Conservation (phyloP, 768 basidiomycete genomes). For the Clitopilus hobsonii region DNA sequence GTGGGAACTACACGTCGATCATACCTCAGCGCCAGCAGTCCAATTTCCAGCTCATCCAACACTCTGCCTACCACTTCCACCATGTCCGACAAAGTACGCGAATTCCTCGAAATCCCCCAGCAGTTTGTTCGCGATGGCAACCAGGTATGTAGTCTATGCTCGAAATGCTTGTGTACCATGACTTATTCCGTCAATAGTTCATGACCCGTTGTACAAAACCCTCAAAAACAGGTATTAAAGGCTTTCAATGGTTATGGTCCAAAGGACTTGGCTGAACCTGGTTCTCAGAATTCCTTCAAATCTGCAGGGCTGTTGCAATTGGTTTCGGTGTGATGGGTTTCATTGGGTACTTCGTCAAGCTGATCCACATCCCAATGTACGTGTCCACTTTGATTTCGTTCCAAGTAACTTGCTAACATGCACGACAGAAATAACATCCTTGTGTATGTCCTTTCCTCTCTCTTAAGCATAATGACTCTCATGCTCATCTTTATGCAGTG, state of each 20-base stretch:
- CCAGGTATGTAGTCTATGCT: conserved; percentile 53
- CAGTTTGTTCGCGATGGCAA: conserved; percentile 91
- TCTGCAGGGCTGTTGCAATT: conserved; percentile 93
- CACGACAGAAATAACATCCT: conserved; percentile 86
- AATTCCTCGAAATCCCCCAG: conserved; percentile 88
- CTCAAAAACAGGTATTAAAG: conserved; percentile 73
- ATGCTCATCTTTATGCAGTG: conserved; percentile 39
- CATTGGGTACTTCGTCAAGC: conserved; percentile 98
- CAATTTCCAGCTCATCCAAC: conserved; percentile 13
- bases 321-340: conserved; percentile 99
- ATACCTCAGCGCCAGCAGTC: conserved; percentile 26
- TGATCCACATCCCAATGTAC: conserved; percentile 97
- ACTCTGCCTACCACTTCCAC: conserved; percentile 18
- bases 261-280: background rate
- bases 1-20: conserved; percentile 24
- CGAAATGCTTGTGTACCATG: background rate
- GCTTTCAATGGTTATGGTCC: background rate
- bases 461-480: conserved; percentile 9
- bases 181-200: conserved; percentile 52
- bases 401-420: conserved; percentile 9
- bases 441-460: conserved; percentile 72
- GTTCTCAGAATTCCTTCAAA: conserved; percentile 81
- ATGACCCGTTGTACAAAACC: conserved; percentile 97
- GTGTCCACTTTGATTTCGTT: conserved; percentile 28
- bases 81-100: conserved; percentile 90